Conservation (phyloP, 352 stramenopile species). For the Globisporangium splendens region DNA sequence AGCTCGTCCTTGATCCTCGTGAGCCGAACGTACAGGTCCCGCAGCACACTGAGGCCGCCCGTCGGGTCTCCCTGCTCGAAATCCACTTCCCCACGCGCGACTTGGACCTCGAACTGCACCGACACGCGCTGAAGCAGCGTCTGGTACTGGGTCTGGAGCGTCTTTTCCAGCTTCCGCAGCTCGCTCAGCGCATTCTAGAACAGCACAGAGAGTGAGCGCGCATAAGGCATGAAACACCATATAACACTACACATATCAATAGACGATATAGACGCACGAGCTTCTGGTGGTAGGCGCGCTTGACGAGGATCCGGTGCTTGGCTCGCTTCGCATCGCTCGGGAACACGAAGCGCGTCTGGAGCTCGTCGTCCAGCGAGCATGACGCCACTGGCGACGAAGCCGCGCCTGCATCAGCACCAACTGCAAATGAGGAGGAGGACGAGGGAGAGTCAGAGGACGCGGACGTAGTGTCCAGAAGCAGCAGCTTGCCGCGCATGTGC, state of each 20-base stretch:
- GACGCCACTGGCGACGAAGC: too few species aligned
- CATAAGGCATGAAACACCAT: not conserved
- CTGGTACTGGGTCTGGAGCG: conserved; percentile 30
- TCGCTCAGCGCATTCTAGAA: conserved; percentile 28
- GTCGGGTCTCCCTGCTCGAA: not conserved
- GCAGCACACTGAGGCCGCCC: not conserved
- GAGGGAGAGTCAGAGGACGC: too few species aligned
- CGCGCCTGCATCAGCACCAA: too few species aligned
- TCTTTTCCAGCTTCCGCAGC: conserved; percentile 24
- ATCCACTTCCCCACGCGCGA: conserved; percentile 8
- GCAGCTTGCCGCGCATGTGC: too few species aligned
- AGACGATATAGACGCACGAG: conserved; percentile 13
- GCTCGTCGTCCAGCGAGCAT: too few species aligned
- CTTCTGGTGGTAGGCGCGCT: conserved; percentile 31
- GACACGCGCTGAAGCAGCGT: conserved; percentile 15
- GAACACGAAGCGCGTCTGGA: not conserved
- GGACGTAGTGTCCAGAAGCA: too few species aligned
- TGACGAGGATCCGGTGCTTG: conserved; percentile 28
- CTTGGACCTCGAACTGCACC: conserved; percentile 8
- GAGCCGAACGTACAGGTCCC: conserved; percentile 27
- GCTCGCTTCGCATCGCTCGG: conserved; percentile 6
- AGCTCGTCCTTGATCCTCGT: conserved; percentile 27
- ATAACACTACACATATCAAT: too few species aligned
- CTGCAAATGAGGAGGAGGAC: too few species aligned
- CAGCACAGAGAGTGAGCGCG: not conserved